A percentile compares a stretch with the other conserved stretches of the same genome.
phyloP scores from a whole-genome alignment of 441 rosid genomes.

The Pelargonium hybrid region DNA sequence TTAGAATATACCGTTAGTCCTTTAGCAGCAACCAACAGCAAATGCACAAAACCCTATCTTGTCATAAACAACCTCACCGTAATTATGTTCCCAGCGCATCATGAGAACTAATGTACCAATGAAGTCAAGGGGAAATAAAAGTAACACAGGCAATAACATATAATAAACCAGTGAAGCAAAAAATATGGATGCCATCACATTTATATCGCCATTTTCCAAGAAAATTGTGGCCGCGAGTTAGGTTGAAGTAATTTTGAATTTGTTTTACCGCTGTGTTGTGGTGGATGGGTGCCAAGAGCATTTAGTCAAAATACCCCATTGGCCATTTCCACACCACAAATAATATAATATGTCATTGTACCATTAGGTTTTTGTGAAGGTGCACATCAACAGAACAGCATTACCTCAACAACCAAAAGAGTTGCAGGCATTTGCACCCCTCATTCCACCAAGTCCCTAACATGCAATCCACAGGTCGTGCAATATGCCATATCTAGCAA shows the following conservation, averaged over 20 bases:
- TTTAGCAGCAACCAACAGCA: slow-evolving; percentile 19
- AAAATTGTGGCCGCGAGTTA: slow-evolving; percentile 14
- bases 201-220: slow-evolving; percentile 12
- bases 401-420: slow-evolving; percentile 54
- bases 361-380: slow-evolving; percentile 20
- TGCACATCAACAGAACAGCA: slow-evolving; percentile 35
- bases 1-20: slow-evolving; percentile 18
- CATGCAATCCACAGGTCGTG: slow-evolving; percentile 63
- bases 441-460: slow-evolving; percentile 71
- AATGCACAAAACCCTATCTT: slow-evolving; percentile 3
- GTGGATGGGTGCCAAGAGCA: slow-evolving; percentile 24
- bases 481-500: slow-evolving; percentile 78
- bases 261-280: slow-evolving; percentile 19
- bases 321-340: slow-evolving; percentile 20
- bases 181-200: slow-evolving; percentile 1
- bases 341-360: slow-evolving; percentile 10
- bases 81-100: slow-evolving; percentile 14
- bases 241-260: slow-evolving; percentile 18
- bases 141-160: background rate
- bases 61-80: slow-evolving; percentile 15
- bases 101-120: slow-evolving; percentile 11
- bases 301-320: no score
- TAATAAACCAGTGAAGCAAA: background rate
- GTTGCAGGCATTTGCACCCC: slow-evolving; percentile 42
- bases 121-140: slow-evolving; percentile 10